Conservation (phyloP, 2,329 filamentous ascomycete genomes). For the Blastomyces silverae region DNA sequence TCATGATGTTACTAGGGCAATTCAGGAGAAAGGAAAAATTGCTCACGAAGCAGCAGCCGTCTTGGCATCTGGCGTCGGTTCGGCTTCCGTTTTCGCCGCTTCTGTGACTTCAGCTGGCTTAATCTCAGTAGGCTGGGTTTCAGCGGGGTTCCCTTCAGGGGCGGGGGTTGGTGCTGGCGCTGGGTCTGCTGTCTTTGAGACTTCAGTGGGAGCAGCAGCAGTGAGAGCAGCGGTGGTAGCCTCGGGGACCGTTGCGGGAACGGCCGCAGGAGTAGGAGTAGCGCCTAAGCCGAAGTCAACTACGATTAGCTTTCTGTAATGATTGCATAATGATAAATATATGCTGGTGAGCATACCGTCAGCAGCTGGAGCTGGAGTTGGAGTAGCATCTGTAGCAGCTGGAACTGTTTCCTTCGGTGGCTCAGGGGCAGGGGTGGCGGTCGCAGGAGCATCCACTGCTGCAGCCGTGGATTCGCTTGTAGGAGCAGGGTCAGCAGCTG, state of each 20-base stretch:
- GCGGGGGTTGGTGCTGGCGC: constrained; percentile 10
- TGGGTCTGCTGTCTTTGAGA: constrained; percentile 13
- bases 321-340: background rate
- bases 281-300: constrained; percentile 12
- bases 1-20: background rate
- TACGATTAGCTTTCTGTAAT: constrained; percentile 5
- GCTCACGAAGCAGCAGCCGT: constrained; percentile 13
- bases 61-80: constrained; percentile 14
- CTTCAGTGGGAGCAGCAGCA: constrained; percentile 11
- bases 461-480: constrained; percentile 28
- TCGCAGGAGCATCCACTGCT: background rate
- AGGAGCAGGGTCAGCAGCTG: constrained; percentile 22
- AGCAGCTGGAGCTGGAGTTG: constrained; percentile 10
- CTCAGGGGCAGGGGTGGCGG: constrained; percentile 4
- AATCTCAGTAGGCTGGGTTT: constrained; percentile 9
- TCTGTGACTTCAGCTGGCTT: constrained; percentile 12
- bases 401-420: background rate
- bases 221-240: constrained; percentile 11
- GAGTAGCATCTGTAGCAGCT: constrained; percentile 11
- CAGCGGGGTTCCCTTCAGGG: constrained; percentile 1
- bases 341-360: background rate
- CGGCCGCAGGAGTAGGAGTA: background rate
- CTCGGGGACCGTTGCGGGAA: background rate
- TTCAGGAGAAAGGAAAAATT: background rate
- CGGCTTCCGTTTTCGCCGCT: constrained; percentile 6